A percentile compares a stretch with the other conserved stretches of the same genome.
Conservation (phyloP, 2,329 filamentous ascomycete species). For the Paradendryphiella salina region DNA sequence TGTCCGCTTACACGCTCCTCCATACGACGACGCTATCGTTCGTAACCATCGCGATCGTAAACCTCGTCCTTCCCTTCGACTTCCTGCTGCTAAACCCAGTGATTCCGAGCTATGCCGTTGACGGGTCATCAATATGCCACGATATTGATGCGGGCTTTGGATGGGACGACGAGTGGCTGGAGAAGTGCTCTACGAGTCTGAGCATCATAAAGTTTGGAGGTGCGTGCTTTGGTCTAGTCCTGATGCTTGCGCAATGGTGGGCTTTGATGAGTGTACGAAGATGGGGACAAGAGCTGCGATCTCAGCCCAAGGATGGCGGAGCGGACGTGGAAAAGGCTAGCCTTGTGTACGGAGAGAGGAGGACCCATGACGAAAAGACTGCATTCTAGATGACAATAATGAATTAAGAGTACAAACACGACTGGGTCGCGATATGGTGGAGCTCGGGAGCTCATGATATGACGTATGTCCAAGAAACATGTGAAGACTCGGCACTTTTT, state of each 20-base stretch:
- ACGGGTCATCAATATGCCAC: slow-evolving; percentile 28
- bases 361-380: slow-evolving; percentile 12
- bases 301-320: neutral
- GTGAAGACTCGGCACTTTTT: neutral
- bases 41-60: slow-evolving; percentile 32
- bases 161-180: slow-evolving; percentile 36
- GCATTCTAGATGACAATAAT: slow-evolving; percentile 10
- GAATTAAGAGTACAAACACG: slow-evolving; percentile 10
- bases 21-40: slow-evolving; percentile 35
- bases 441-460: neutral
- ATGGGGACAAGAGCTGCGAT: slow-evolving; percentile 30
- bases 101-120: slow-evolving; percentile 27
- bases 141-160: slow-evolving; percentile 35
- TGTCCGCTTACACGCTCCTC: slow-evolving; percentile 33
- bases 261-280: slow-evolving; percentile 32
- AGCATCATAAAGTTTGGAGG: slow-evolving; percentile 27
- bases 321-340: slow-evolving; percentile 23
- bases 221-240: slow-evolving; percentile 26
- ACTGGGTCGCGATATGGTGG: neutral
- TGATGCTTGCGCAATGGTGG: slow-evolving; percentile 45
- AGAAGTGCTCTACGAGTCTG: slow-evolving; percentile 36
- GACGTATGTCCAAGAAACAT: neutral
- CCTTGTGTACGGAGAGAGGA: slow-evolving; percentile 2
- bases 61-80: slow-evolving; percentile 30
- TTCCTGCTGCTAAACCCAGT: slow-evolving; percentile 26